Conservation (phyloP, 306 rosid species). For the Benincasa hispida region DNA sequence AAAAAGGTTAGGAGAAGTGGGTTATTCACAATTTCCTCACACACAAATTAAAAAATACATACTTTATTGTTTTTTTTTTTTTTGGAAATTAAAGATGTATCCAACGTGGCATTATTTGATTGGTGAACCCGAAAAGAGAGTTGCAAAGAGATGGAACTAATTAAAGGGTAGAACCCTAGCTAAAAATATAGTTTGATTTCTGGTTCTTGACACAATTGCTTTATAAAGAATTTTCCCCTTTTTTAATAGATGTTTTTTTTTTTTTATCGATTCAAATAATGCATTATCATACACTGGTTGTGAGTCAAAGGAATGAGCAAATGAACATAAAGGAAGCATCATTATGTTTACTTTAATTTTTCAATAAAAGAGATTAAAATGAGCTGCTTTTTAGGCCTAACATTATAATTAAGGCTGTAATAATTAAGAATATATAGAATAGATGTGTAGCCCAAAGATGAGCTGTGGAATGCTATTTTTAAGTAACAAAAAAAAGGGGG, state of each 20-base stretch:
- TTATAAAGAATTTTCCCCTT: not conserved
- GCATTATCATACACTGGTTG: not conserved
- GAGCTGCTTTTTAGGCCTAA: constrained; percentile 9
- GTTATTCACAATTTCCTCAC: not conserved
- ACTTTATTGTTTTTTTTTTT: not conserved
- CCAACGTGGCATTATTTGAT: not conserved
- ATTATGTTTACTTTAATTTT: not conserved
- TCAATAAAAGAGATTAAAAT: not conserved
- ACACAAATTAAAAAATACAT: not conserved
- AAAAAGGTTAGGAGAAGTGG: constrained; percentile 3
- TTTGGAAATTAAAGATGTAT: not conserved
- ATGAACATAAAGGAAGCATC: not conserved
- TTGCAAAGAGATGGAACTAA: not conserved
- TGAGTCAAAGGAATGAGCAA: not conserved
- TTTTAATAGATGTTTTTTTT: not conserved
- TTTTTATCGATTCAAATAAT: not conserved
- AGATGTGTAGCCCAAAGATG: constrained; percentile 8
- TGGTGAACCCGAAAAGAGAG: not conserved
- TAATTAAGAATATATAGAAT: constrained; percentile 4
- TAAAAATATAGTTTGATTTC: not conserved
- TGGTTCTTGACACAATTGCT: not conserved
- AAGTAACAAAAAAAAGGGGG: not conserved
- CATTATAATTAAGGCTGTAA: constrained; percentile 1
- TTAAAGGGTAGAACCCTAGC: not conserved
- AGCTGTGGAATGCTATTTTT: constrained; percentile 5